Evolutionary conservation across 345 rosid species (phyloP), one percentile per base, ranked within the genome.

Genomic region (Crucihimalaya himalaica): DNA sequence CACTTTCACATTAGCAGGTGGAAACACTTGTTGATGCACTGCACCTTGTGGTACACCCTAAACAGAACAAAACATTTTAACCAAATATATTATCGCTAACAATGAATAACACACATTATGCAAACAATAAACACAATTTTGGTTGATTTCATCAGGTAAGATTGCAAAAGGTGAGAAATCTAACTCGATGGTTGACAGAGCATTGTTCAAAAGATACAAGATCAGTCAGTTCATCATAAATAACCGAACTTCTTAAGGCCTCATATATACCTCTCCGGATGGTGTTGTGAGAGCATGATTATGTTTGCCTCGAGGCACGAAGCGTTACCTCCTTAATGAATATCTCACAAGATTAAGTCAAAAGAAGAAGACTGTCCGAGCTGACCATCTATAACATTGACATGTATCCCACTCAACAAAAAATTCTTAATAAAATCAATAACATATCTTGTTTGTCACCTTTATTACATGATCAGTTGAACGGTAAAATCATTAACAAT

Each of bases 261-360:
- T 60, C 4, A 11, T 52, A 4, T 20, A 71, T 20, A 35, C 60
- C 61, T 11, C 12, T 2, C 15, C 0, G 1, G n/a, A 70, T 45
- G 15, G 78, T 70, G 2, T 63, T 42, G 3, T 75, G 81, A 18
- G 73, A 76, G 2, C 14, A 42, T 14, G 54, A 57, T 42, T 70
- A 76, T 19, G 78, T 47, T 18, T 73, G 61, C 23, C 54, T 70
- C 84, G 84, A 84, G 2, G 76, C 64, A 3, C 84, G 78, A 6
- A 80, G 45, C 0, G 45, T 14, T 50, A 48, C 12, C 15, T 65
- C 46, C 10, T 7, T 13, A 13, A 84, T 80, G 76, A 84, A 82
- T 31, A 84, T 60, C 66, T 82, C 84, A 31, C 79, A 65, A 1
- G 85, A 84, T 63, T 84, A 80, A 39, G 82, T 56, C 10, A 84